Conservation (phyloP, 768 basidiomycete genomes). For the Russula emetica region DNA sequence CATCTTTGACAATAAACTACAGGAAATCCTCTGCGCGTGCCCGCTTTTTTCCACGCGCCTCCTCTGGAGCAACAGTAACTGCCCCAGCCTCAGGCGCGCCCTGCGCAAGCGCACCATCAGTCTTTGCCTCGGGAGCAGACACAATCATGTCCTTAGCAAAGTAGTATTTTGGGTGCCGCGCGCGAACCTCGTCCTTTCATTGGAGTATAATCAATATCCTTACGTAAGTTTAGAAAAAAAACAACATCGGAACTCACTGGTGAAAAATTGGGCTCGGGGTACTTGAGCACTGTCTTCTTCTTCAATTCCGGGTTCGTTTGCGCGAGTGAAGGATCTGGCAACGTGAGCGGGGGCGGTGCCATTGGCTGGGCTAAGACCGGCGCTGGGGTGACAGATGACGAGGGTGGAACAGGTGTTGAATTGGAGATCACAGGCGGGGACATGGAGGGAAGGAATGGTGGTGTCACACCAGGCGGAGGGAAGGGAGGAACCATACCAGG, state of each 20-base stretch:
- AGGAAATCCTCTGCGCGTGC: constrained; percentile 85
- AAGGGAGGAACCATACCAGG: constrained; percentile 27
- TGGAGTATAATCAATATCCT: background rate
- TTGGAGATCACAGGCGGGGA: constrained; percentile 33
- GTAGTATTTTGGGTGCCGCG: constrained; percentile 60
- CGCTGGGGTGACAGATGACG: constrained; percentile 30
- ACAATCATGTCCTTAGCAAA: constrained; percentile 40
- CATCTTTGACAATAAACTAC: constrained; percentile 33
- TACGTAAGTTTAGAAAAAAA: background rate
- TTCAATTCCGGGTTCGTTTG: constrained; percentile 74
- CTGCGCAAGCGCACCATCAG: constrained; percentile 33
- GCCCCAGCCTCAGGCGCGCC: constrained; percentile 21
- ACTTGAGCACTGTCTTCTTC: constrained; percentile 71
- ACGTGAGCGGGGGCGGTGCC: constrained; percentile 33
- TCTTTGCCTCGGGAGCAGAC: constrained; percentile 34
- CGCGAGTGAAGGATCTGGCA: constrained; percentile 54
- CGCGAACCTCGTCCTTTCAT: constrained; percentile 71
- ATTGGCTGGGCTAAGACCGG: constrained; percentile 25
- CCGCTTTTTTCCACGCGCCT: constrained; percentile 75
- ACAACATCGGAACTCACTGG: constrained; percentile 50
- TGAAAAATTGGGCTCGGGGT: constrained; percentile 70
- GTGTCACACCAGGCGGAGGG: constrained; percentile 32
- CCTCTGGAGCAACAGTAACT: constrained; percentile 39
- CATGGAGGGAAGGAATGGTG: constrained; percentile 33
- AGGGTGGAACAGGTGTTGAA: constrained; percentile 31